Base-by-base conservation (phyloP, 805 yeast genomes). In the Kodamaea laetipori region DNA sequence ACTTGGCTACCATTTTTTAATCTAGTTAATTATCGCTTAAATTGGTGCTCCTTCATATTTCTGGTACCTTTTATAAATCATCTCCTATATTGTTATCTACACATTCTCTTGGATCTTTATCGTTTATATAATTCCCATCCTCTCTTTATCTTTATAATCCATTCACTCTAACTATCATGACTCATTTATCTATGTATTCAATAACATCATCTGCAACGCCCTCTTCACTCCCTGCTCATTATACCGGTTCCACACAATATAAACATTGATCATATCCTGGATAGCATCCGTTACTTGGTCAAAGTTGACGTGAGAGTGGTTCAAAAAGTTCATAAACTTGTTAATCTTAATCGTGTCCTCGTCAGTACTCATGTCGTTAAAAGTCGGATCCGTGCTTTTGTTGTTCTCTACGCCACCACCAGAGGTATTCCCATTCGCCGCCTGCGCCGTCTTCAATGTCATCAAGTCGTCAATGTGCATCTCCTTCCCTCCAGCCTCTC, bases 181-280 rank as follows among this genome's bases (percentile, higher is more conserved):
- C n/a, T n/a, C n/a, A n/a, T n/a, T n/a, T n/a, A n/a, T n/a, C n/a
- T 42, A 56, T 21, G 71, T 52, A 31, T 59, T 61, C 34, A 69
- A 47, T 23, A 71, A 52, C 74, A 71, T 69, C 34, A 54, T 47
- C 45, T 75, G 80, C 11, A 78, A 57, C 2, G 73, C 68, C 48
- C 74, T 76, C 45, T 78, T 73, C 13, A 81, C 76, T 49, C 68
- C 61, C 24, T 69, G 72, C 58, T 87, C 97, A 54, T 86, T 88
- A 56, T 86, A 90, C n/a, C 78, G 61, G 51, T 86, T 89, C 97
- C 97, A 90, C 5, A 80, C 76, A 37, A 88, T 90, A 59, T 90
- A 92, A 3, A 90, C 63, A 3, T 86, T 80, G 32, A 92, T 74
- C 56, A 90, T 66, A 53, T 90, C 96, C 60, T 92, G 97, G 21